A percentile compares a stretch with the other conserved stretches of the same genome.
phyloP scores from a whole-genome alignment of 768 basidiomycete species.

The Baorangia bicolor region DNA sequence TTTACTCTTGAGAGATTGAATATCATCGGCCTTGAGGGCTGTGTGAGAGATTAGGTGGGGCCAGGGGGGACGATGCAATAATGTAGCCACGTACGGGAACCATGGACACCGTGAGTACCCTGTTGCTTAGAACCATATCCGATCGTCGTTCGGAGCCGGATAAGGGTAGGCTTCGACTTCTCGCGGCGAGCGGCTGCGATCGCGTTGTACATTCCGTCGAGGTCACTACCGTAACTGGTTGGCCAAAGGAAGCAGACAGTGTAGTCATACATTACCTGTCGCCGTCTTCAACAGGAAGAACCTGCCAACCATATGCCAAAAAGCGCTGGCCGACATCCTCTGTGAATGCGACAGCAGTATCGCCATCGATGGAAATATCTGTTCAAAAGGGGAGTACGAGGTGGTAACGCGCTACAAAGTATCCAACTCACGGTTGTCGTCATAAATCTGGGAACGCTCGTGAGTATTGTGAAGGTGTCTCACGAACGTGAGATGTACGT shows the following conservation, averaged over 20 bases:
- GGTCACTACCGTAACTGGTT: conserved; percentile 53
- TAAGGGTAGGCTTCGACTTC: conserved; percentile 82
- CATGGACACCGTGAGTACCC: conserved; percentile 94
- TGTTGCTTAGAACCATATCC: conserved; percentile 92
- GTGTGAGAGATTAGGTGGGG: conserved; percentile 9
- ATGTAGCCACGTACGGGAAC: conserved; percentile 64
- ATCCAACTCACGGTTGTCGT: conserved; percentile 80
- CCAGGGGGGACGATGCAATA: not conserved
- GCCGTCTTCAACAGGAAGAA: conserved; percentile 79
- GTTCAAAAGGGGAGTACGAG: conserved; percentile 9
- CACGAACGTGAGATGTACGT: conserved; percentile 35
- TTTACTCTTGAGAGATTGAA: conserved; percentile 76
- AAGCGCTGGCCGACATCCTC: conserved; percentile 90
- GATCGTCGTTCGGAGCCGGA: conserved; percentile 85
- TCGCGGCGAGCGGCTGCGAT: conserved; percentile 76
- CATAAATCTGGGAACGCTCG: conserved; percentile 63
- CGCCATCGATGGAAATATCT: conserved; percentile 97
- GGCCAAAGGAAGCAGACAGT: not conserved
- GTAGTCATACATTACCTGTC: conserved; percentile 51
- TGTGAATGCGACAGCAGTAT: conserved; percentile 90
- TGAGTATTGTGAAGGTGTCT: conserved; percentile 19
- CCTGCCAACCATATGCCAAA: conserved; percentile 92
- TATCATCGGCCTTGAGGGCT: conserved; percentile 94
- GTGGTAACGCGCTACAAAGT: not conserved
- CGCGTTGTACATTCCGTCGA: conserved; percentile 72